A percentile compares a stretch with the other conserved stretches of the same genome.
Evolutionary conservation across 768 basidiomycete genomes (phyloP).

Genomic region (Lentinula lateritia): DNA sequence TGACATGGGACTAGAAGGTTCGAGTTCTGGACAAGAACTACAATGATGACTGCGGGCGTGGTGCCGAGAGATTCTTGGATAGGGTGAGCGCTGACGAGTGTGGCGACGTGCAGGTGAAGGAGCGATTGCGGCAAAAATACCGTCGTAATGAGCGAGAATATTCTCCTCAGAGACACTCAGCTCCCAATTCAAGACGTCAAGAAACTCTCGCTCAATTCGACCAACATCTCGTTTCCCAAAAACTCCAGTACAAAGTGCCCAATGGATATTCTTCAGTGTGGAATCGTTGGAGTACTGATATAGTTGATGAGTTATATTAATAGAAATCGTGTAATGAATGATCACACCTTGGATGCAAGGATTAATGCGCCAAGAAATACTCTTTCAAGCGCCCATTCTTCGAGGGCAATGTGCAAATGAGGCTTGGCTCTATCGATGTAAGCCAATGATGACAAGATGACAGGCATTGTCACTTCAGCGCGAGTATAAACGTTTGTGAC

Average conservation of each 20-base stretch:
- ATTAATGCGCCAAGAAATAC: conserved; percentile 91
- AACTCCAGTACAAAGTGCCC: conserved; percentile 80
- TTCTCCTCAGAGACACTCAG: conserved; percentile 61
- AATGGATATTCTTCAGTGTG: conserved; percentile 86
- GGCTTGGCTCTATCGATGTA: conserved; percentile 76
- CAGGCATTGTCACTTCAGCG: conserved; percentile 68
- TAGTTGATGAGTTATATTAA: conserved; percentile 5
- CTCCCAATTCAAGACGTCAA: conserved; percentile 76
- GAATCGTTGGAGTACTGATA: conserved; percentile 80
- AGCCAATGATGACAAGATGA: conserved; percentile 64
- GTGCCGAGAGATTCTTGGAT: neutral
- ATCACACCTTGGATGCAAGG: conserved; percentile 71
- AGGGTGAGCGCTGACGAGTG: neutral
- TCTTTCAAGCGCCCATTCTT: conserved; percentile 84
- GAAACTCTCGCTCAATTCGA: conserved; percentile 77
- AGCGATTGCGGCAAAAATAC: conserved; percentile 10
- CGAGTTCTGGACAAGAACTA: neutral
- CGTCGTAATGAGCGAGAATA: conserved; percentile 47
- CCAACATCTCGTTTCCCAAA: conserved; percentile 80
- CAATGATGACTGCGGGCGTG: neutral
- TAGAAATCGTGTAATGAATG: conserved; percentile 4
- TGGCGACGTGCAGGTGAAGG: conserved; percentile 9
- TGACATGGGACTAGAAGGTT: conserved; percentile 3
- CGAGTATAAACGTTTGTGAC: conserved; percentile 63
- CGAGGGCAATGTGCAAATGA: conserved; percentile 74